Base-by-base conservation (phyloP, 768 basidiomycete species). In the Trametes punicea region DNA sequence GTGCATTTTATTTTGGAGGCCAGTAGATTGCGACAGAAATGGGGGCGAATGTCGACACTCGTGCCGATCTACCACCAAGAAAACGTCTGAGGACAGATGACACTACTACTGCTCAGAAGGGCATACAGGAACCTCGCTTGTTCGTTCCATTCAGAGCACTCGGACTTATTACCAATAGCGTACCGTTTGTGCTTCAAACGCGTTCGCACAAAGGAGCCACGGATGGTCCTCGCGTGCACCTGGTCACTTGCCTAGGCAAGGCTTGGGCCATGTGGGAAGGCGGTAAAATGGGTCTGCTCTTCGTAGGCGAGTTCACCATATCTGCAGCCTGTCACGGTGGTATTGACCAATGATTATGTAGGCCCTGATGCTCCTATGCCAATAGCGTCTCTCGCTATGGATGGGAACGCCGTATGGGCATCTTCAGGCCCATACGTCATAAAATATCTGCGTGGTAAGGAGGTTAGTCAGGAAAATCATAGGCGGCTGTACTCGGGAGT, bases 211-310 rank as follows among this genome's bases (percentile, higher is more conserved):
- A 94, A 68, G 91, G 91, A 23, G 83, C 91, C 20, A 82, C 90
- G 1, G 87, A 88, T 18, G 90, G 88, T 2, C 93, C 95, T 0
- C 81, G 83, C 44, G 77, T 95, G 55, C 88, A 93, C 59, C 74
- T 98, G 39, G 71, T 97, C 30, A 95, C 93, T 10, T 94, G 90
- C 65, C 72, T 98, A 7, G 95, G 96, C 6, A 82, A 76, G 55
- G 83, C 90, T 61, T 98, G 95, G 95, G 90, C 93, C 16, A 75
- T 97, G 66, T 98, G 96, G 96, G 93, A 97, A 64, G 95, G 93
- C 20, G 90, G 85, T 25, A 93, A 88, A 72, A 94, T 98, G 91
- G 79, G 78, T 29, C 73, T 98, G 54, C 77, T 98, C 33, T 98
- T 99, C 68, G 93, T 95, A 57, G 93, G 96, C 92, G 71, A 74